A percentile compares a stretch with the other conserved stretches of the same genome.
These are phyloP conservation scores for Didymella pinodella DNA, from an alignment of 2,329 filamentous ascomycete genomes.

Conservation along the genomic window DNA sequence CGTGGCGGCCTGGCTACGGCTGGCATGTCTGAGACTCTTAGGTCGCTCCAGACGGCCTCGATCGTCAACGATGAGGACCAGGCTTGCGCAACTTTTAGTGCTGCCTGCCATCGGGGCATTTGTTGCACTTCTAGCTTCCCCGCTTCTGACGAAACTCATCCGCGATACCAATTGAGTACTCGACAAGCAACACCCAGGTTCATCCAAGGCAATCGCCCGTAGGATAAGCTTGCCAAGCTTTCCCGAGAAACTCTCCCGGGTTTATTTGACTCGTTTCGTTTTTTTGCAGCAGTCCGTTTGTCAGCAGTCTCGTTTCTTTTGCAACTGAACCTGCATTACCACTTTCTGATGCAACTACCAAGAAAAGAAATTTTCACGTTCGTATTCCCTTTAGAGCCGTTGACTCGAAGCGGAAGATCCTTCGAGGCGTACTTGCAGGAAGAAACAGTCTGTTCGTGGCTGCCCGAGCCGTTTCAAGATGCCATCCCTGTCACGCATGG, in stretches of 20 bases:
- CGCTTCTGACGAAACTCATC: constrained; percentile 14
- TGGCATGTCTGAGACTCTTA: constrained; percentile 2
- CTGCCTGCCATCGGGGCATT: constrained; percentile 11
- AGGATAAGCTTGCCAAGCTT: constrained; percentile 42
- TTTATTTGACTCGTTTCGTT: constrained; percentile 8
- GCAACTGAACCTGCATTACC: constrained; percentile 26
- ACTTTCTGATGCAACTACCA: constrained; percentile 1
- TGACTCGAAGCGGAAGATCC: constrained; percentile 2
- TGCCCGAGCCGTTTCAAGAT: constrained; percentile 28
- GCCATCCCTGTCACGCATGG: constrained; percentile 22
- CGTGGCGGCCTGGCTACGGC: constrained; percentile 8
- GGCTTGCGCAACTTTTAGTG: constrained; percentile 8
- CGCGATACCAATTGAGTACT: constrained; percentile 11
- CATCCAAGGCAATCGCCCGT: constrained; percentile 19
- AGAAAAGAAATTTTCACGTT: background rate
- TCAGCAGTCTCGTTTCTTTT: constrained; percentile 2
- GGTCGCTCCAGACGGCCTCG: constrained; percentile 6
- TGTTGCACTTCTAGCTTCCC: constrained; percentile 14
- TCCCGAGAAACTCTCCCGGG: constrained; percentile 7
- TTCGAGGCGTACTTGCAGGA: constrained; percentile 6
- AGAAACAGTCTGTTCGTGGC: constrained; percentile 10
- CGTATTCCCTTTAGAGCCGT: background rate
- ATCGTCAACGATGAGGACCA: background rate
- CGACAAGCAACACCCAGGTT: constrained; percentile 22
- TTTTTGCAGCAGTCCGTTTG: constrained; percentile 16